phyloP scores from a whole-genome alignment of 306 rosid species.

The Quercus parvula region DNA sequence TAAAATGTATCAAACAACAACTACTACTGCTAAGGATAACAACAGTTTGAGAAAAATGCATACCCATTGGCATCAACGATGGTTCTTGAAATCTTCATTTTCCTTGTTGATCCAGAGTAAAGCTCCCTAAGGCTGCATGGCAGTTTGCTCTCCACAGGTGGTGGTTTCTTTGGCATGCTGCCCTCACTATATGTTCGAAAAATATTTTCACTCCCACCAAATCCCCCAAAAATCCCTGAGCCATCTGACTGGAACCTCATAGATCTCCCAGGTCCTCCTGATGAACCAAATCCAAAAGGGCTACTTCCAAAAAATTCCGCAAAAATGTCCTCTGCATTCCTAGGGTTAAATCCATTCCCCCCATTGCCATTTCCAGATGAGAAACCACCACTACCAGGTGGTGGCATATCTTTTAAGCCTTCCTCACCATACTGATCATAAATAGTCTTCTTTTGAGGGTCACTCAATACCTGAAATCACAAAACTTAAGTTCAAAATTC shows the following conservation, averaged over 20 bases:
- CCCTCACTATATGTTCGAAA: constrained; percentile 55
- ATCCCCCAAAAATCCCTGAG: constrained; percentile 60
- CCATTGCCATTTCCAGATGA: constrained; percentile 39
- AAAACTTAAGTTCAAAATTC: not conserved
- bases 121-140: constrained; percentile 84
- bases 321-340: constrained; percentile 93
- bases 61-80: constrained; percentile 60
- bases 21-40: not conserved
- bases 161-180: constrained; percentile 65
- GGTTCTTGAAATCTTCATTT: constrained; percentile 95
- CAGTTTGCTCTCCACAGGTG: constrained; percentile 77
- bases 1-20: too few species aligned
- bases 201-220: constrained; percentile 44
- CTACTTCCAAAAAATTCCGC: constrained; percentile 95
- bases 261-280: constrained; percentile 74
- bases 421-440: constrained; percentile 93
- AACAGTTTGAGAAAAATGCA: not conserved
- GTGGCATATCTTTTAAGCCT: constrained; percentile 85
- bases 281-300: constrained; percentile 83
- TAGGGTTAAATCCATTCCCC: constrained; percentile 71
- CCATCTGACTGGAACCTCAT: constrained; percentile 66
- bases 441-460: constrained; percentile 63
- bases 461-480: constrained; percentile 77
- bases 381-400: constrained; percentile 49
- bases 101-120: constrained; percentile 85